Conservation (phyloP, 371 early-diverging fungal genomes). For the Mucor irregularis region DNA sequence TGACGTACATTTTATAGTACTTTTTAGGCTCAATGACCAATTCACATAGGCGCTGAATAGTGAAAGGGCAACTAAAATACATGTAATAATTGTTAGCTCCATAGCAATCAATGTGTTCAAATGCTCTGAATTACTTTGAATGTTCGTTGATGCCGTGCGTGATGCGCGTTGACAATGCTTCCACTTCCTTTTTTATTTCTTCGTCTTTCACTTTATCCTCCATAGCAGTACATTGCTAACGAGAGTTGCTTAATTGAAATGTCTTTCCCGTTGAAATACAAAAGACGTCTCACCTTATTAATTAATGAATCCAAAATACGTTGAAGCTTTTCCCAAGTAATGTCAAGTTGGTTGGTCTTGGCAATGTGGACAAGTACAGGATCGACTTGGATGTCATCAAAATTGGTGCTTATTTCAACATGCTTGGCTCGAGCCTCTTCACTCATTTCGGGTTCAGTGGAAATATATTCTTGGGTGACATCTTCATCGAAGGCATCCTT, state of each 20-base stretch:
- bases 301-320: not conserved
- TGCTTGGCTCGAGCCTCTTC: no score
- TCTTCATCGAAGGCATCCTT: not conserved
- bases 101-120: no score
- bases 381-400: not conserved
- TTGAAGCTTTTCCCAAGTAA: constrained; percentile 2
- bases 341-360: not conserved
- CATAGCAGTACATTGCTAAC: constrained; percentile 36
- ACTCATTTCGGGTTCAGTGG: no score
- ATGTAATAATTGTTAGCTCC: no score
- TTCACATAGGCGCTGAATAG: constrained; percentile 61
- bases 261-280: not conserved
- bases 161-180: constrained; percentile 27
- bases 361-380: not conserved
- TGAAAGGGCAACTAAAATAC: constrained; percentile 60
- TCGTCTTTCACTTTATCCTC: constrained; percentile 19
- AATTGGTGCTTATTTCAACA: not conserved
- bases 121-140: constrained; percentile 22
- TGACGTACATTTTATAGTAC: constrained; percentile 54
- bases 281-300: not conserved
- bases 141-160: constrained; percentile 32
- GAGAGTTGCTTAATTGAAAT: not conserved
- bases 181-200: constrained; percentile 11
- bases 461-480: no score
- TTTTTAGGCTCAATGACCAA: constrained; percentile 46